Evolutionary conservation across 2,329 filamentous ascomycete genomes (phyloP).

Genomic region (Plenodomus biglobosus): DNA sequence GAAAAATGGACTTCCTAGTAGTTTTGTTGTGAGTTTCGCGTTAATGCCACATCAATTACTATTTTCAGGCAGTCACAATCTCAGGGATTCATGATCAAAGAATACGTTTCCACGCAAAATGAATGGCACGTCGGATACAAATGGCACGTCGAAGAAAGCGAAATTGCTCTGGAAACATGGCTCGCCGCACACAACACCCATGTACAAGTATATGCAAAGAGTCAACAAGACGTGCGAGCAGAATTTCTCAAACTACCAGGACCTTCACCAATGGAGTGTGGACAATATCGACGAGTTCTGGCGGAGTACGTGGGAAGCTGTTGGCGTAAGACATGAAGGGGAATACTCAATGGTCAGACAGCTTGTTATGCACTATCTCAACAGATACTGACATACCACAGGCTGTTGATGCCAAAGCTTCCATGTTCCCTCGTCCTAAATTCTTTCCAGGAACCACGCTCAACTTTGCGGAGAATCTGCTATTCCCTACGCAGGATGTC

Average conservation of each 20-base stretch:
- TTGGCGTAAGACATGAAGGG: slow-evolving; percentile 70
- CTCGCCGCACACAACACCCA: slow-evolving; percentile 66
- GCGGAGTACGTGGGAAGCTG: slow-evolving; percentile 82
- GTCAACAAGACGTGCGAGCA: slow-evolving; percentile 69
- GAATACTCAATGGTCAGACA: slow-evolving; percentile 60
- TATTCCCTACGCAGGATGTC: slow-evolving; percentile 68
- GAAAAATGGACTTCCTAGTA: not conserved
- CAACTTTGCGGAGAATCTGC: slow-evolving; percentile 94
- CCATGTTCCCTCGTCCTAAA: slow-evolving; percentile 82
- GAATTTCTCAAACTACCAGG: slow-evolving; percentile 65
- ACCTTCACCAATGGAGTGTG: slow-evolving; percentile 85
- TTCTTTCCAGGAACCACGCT: slow-evolving; percentile 80
- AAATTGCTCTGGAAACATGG: slow-evolving; percentile 68
- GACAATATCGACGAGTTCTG: slow-evolving; percentile 76
- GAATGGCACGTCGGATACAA: slow-evolving; percentile 21
- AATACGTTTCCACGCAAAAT: not conserved
- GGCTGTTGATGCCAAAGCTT: slow-evolving; percentile 67
- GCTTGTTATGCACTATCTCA: not conserved
- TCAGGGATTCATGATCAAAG: not conserved
- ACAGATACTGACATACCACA: slow-evolving; percentile 43
- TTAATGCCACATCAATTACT: not conserved
- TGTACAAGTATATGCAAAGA: slow-evolving; percentile 69
- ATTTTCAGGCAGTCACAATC: not conserved
- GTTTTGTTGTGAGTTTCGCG: not conserved
- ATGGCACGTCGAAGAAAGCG: slow-evolving; percentile 22